Percentiles rank a stretch among this genome's conserved stretches.
Evolutionary conservation across 2,329 filamentous ascomycete species (phyloP).

Genomic region (Colletotrichum caudatum): DNA sequence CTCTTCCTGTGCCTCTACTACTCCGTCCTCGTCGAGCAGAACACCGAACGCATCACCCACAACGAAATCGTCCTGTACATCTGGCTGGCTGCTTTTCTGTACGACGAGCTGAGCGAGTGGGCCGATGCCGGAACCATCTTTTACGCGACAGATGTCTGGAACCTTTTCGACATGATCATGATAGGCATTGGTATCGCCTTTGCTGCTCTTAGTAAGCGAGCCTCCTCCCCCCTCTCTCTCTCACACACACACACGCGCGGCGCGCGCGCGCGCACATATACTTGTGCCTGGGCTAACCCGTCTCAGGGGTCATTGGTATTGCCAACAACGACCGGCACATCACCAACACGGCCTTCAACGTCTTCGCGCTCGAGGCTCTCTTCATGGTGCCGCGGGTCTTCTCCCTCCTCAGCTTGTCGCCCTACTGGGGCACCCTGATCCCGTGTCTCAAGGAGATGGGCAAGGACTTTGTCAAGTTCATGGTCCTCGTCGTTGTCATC

Average conservation of each 20-base stretch:
- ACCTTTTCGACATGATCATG: conserved; percentile 78
- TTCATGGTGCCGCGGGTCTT: conserved; percentile 92
- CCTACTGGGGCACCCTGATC: conserved; percentile 91
- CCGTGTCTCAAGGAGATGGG: conserved; percentile 95
- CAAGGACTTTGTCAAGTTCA: conserved; percentile 90
- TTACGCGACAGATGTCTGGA: conserved; percentile 87
- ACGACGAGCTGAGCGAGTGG: conserved; percentile 88
- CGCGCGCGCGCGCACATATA: no score
- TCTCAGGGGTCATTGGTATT: conserved; percentile 74
- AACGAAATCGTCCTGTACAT: conserved; percentile 82
- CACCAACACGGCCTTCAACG: conserved; percentile 86
- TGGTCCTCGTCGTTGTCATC: conserved; percentile 81
- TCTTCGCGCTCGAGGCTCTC: conserved; percentile 88
- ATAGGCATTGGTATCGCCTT: conserved; percentile 80
- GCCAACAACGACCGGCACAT: conserved; percentile 68
- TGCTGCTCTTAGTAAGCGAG: conserved; percentile 75
- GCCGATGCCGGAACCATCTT: conserved; percentile 88
- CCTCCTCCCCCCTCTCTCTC: background rate
- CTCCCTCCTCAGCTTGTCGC: conserved; percentile 86
- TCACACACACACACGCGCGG: background rate
- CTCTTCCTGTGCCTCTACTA: conserved; percentile 86
- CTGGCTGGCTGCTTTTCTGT: conserved; percentile 89
- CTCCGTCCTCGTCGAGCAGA: conserved; percentile 81
- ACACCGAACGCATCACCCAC: conserved; percentile 72
- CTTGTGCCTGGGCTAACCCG: background rate